Conservation (phyloP, 2,329 filamentous ascomycete species). For the Verticillium nonalfalfae region DNA sequence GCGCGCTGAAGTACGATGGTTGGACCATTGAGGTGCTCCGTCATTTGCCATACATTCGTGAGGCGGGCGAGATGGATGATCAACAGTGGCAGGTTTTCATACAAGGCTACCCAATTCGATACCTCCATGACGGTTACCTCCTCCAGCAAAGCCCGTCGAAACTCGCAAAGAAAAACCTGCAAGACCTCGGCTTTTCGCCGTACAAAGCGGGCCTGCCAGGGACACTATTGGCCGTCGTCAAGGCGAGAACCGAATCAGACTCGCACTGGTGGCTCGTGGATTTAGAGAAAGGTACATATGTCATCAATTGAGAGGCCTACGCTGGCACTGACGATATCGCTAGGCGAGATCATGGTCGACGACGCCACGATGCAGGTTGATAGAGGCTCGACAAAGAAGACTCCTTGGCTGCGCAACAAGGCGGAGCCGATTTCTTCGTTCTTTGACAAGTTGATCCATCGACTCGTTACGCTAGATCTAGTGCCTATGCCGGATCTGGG, state of each 20-base stretch:
- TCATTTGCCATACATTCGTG: slow-evolving; percentile 3
- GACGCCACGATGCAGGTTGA: neutral
- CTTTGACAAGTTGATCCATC: neutral
- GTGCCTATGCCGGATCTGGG: neutral
- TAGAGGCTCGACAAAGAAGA: neutral
- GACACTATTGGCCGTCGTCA: neutral
- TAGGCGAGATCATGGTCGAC: neutral
- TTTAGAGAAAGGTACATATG: neutral
- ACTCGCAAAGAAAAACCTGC: slow-evolving; percentile 1
- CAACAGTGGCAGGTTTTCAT: slow-evolving; percentile 1
- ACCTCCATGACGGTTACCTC: neutral
- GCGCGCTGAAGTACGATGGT: slow-evolving; percentile 2
- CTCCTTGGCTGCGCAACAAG: neutral
- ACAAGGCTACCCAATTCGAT: neutral
- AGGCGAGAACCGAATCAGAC: slow-evolving; percentile 7
- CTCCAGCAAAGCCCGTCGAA: slow-evolving; percentile 22
- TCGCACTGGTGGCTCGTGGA: neutral
- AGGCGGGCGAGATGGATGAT: neutral
- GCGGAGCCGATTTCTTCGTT: neutral
- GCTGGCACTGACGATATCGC: neutral
- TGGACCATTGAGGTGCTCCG: slow-evolving; percentile 4
- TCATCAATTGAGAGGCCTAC: neutral
- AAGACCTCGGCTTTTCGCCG: neutral
- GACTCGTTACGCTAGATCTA: neutral
- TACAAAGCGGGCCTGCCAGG: neutral